phyloP scores from a whole-genome alignment of 441 rosid genomes.

The Gossypium schwendimanii region DNA sequence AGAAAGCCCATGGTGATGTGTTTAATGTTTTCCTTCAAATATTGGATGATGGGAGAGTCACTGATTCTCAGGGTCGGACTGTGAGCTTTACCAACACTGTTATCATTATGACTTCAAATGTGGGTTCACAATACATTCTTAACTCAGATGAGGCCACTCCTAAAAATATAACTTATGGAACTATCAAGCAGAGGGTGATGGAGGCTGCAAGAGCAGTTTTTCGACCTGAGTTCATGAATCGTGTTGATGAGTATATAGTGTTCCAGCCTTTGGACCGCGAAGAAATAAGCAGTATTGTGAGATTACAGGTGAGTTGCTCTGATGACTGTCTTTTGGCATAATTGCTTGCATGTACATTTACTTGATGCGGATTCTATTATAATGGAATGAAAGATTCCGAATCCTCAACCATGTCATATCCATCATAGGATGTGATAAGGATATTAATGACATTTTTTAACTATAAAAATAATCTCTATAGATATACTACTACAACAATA shows the following conservation, averaged over 20 bases:
- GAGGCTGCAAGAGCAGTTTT: conserved; percentile 91
- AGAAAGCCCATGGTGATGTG: conserved; percentile 90
- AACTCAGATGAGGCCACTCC: conserved; percentile 52
- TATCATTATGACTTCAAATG: conserved; percentile 94
- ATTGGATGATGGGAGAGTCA: conserved; percentile 91
- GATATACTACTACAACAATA: neutral
- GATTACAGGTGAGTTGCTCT: conserved; percentile 60
- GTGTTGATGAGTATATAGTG: conserved; percentile 93
- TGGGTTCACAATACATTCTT: conserved; percentile 84
- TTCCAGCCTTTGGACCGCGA: conserved; percentile 89
- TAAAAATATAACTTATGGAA: conserved; percentile 60
- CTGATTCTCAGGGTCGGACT: conserved; percentile 93
- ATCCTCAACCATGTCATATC: neutral
- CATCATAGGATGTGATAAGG: neutral
- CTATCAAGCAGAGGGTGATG: conserved; percentile 77
- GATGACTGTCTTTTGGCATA: neutral
- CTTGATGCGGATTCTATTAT: neutral
- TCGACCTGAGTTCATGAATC: conserved; percentile 95
- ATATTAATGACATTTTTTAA: neutral
- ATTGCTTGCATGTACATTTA: neutral
- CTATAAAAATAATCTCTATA: neutral
- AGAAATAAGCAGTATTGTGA: conserved; percentile 77
- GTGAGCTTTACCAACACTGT: conserved; percentile 90
- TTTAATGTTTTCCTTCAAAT: conserved; percentile 95
- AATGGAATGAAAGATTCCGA: neutral